Base-by-base conservation (phyloP, 73 alveolate species). In the Tetrahymena borealis region DNA sequence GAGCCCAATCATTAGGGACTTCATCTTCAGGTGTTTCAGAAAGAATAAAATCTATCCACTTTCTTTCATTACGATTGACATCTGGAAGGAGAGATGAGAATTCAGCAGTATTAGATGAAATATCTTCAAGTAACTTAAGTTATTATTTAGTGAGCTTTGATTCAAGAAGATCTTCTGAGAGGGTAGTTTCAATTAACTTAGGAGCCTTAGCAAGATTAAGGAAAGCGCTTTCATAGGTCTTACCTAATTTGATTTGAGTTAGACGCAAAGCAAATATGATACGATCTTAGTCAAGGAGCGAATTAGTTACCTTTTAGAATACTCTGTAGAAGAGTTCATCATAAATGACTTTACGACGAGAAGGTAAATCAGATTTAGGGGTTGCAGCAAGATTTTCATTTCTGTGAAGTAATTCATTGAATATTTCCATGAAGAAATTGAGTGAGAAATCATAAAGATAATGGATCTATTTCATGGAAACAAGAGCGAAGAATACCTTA, bases 401-500 rank as follows among this genome's bases (percentile, higher is more conserved):
- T 24, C 94, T 96, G 90, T 94, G 94, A 16, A 97, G 95, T 32
- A 97, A 96, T 42, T 97, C 95, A 39, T 90, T 90, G 90, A 97
- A 91, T 12, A 94, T 92, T 43, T 97, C 99, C 99, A 98, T 94
- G 94, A 97, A 98, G 97, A 97, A 97, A 40, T 95, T 93, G 39
- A 98, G 94, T 40, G 99, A 97, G 95, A 96, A 97, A 91, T 98
- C 98, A 94, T 98, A 98, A 4, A 98, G 97, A 94, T 96, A 97
- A 96, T 96, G 98, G 91, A 98, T 95, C 32, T 93, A 94, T 90
- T 97, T 97, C 96, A 97, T 93, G 94, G 97, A 95, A 91, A 92
- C 93, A 78, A 98, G 96, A 38, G 99, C 97, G 97, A 99, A 99
- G 98, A 95, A 99, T 24, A 97, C 96, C 90, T 99, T 96, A 33